phyloP scores from a whole-genome alignment of 164 flowering plant genomes.

The Umbilicus rupestris region DNA sequence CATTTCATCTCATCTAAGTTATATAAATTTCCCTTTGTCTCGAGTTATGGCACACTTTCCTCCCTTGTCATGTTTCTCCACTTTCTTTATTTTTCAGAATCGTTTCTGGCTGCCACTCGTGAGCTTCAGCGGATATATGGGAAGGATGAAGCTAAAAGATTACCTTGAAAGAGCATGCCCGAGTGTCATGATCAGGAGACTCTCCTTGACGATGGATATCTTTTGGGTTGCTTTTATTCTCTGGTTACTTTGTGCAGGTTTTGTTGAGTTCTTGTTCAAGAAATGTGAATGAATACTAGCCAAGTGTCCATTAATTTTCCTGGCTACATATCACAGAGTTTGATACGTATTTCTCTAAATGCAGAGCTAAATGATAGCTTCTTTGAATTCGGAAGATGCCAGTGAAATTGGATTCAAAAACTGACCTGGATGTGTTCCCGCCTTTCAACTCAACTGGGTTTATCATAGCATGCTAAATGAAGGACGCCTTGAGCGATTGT shows the following conservation, averaged over 20 bases:
- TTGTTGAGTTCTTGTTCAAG: background rate
- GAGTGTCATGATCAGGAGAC: background rate
- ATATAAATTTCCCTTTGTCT: background rate
- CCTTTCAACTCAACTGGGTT: too few relatives aligned
- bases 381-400: too few relatives aligned
- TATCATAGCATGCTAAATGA: too few relatives aligned
- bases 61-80: background rate
- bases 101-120: constrained; percentile 49
- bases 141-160: constrained; percentile 21
- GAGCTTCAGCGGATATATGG: constrained; percentile 62
- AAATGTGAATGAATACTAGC: background rate
- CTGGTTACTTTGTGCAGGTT: background rate
- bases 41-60: background rate
- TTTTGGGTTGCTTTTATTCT: background rate
- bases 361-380: too few relatives aligned
- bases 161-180: background rate
- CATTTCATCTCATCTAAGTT: background rate
- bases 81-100: constrained; percentile 26
- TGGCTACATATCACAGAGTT: background rate
- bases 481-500: too few relatives aligned
- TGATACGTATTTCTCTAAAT: too few relatives aligned
- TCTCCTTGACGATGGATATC: background rate
- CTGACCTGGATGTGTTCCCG: too few relatives aligned
- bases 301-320: background rate
- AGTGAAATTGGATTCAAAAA: too few relatives aligned